phyloP scores from a whole-genome alignment of 768 basidiomycete genomes.

The Cystofilobasidium ferigula region DNA sequence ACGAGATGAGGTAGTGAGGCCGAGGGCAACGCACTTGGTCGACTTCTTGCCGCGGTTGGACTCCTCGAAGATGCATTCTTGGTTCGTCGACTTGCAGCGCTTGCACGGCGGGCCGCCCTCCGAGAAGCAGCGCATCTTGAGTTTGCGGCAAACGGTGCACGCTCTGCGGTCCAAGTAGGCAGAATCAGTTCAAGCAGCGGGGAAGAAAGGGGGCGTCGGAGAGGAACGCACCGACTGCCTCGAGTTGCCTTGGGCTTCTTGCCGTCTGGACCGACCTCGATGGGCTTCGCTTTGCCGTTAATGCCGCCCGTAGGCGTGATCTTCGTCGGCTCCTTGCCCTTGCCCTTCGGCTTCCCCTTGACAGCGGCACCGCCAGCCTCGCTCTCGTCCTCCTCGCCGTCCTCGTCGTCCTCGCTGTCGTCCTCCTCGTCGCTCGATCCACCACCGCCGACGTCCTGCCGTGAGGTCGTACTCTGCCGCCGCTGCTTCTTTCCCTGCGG shows the following conservation, averaged over 20 bases:
- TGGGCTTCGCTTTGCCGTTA: conserved; percentile 8
- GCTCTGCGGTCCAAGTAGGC: conserved; percentile 48
- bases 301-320: neutral
- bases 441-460: neutral
- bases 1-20: conserved; percentile 2
- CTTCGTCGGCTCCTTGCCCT: neutral
- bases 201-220: neutral
- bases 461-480: neutral
- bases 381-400: conserved; percentile 4
- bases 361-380: neutral
- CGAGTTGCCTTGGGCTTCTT: conserved; percentile 24
- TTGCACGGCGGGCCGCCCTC: conserved; percentile 85
- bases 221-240: conserved; percentile 17
- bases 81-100: conserved; percentile 47
- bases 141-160: conserved; percentile 78
- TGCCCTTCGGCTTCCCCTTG: conserved; percentile 5
- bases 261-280: conserved; percentile 12
- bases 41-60: conserved; percentile 87
- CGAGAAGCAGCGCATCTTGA: conserved; percentile 89
- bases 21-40: conserved; percentile 30
- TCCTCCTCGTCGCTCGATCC: neutral
- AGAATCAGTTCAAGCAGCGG: too few relatives aligned
- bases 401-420: neutral
- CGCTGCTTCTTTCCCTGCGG: neutral
- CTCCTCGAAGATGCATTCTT: conserved; percentile 94